Evolutionary conservation across 345 rosid species (phyloP).

Genomic region (Barbarea vulgaris): DNA sequence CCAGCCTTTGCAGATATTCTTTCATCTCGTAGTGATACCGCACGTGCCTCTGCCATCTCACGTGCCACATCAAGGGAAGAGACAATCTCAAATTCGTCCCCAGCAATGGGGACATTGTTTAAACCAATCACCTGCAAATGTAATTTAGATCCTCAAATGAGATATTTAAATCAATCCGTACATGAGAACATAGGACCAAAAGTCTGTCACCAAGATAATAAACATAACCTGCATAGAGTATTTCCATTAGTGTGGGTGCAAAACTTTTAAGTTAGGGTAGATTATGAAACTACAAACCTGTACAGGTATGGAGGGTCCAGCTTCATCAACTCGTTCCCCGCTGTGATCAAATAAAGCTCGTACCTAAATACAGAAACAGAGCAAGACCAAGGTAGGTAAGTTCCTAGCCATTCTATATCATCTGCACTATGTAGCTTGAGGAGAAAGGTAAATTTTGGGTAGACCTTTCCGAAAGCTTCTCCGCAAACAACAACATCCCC

Average conservation of each 20-base stretch:
- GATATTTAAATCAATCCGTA: conserved; percentile 11
- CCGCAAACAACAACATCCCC: conserved; percentile 96
- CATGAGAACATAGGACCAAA: neutral
- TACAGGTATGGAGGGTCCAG: conserved; percentile 92
- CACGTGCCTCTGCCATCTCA: conserved; percentile 79
- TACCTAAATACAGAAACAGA: conserved; percentile 53
- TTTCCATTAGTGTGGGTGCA: conserved; percentile 7
- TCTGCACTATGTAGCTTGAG: conserved; percentile 11
- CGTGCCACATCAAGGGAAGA: conserved; percentile 86
- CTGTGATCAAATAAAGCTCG: conserved; percentile 89
- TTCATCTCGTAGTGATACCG: conserved; percentile 66
- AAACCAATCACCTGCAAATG: conserved; percentile 80
- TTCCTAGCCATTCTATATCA: conserved; percentile 15
- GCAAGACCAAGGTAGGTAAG: conserved; percentile 22
- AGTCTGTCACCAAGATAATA: neutral
- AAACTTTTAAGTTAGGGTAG: conserved; percentile 7
- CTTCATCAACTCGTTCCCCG: conserved; percentile 79
- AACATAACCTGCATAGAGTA: conserved; percentile 19
- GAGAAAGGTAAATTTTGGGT: conserved; percentile 30
- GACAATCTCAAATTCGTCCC: conserved; percentile 92
- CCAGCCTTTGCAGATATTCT: conserved; percentile 93
- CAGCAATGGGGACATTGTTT: conserved; percentile 82
- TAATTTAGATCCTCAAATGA: conserved; percentile 9
- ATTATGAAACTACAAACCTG: conserved; percentile 60
- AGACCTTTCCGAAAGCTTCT: conserved; percentile 96